These are phyloP conservation scores for Loxodes magnus DNA, from an alignment of 73 alveolate species.

Conservation along the genomic window DNA sequence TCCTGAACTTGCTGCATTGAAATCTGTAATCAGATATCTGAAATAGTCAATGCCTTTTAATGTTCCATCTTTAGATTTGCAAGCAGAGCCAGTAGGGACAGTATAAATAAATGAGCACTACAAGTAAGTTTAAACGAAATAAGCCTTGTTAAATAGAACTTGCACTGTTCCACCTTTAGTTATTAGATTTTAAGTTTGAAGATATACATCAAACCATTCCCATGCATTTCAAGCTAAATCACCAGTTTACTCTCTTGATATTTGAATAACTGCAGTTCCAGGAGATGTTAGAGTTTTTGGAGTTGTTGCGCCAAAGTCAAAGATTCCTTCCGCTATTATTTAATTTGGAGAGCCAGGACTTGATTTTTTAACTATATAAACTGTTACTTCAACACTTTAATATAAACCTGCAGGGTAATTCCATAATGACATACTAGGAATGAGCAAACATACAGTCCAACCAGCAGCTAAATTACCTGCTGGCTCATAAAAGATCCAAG, in stretches of 20 bases:
- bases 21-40: too few species aligned
- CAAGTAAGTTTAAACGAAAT: too few species aligned
- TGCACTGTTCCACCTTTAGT: constrained; percentile 10
- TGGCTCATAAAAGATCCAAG: constrained; percentile 11
- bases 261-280: neutral
- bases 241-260: neutral
- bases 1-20: too few species aligned
- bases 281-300: neutral
- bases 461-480: neutral
- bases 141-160: neutral
- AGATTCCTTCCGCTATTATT: neutral
- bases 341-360: neutral
- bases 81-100: too few species aligned
- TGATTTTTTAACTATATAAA: too few species aligned
- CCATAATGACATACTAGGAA: constrained; percentile 3
- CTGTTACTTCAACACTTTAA: too few species aligned
- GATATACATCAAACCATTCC: neutral
- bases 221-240: neutral
- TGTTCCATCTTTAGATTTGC: too few species aligned
- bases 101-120: too few species aligned
- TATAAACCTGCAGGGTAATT: too few species aligned
- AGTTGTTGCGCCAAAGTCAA: constrained; percentile 4
- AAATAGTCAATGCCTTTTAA: too few species aligned
- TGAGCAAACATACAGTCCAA: neutral
- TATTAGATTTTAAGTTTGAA: neutral